These are phyloP conservation scores for Lecanicillium sp. DNA, from an alignment of 2,329 filamentous ascomycete genomes.

Conservation along the genomic window DNA sequence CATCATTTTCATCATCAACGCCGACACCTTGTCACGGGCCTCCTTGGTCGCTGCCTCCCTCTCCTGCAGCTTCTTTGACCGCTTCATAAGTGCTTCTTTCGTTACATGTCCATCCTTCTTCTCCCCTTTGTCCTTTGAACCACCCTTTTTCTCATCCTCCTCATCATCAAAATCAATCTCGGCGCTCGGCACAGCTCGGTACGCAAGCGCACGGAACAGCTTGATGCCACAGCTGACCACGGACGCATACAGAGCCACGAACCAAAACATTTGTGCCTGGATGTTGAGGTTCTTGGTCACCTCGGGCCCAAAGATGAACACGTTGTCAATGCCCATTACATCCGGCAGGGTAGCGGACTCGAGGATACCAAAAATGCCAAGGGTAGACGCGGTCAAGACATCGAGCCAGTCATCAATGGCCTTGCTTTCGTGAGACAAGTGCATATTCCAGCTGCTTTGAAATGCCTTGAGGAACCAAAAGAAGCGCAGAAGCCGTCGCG, in stretches of 20 bases:
- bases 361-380: constrained; percentile 59
- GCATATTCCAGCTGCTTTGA: constrained; percentile 36
- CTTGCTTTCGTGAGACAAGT: constrained; percentile 17
- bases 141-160: constrained; percentile 12
- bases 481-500: constrained; percentile 56
- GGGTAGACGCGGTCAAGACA: constrained; percentile 47
- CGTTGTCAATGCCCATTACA: constrained; percentile 30
- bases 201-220: constrained; percentile 27
- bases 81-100: constrained; percentile 20
- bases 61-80: constrained; percentile 25
- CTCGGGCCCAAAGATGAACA: constrained; percentile 45
- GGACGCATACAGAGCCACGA: constrained; percentile 49
- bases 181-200: constrained; percentile 24
- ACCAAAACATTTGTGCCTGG: constrained; percentile 64
- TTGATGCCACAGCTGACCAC: constrained; percentile 33
- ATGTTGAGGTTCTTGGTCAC: constrained; percentile 37
- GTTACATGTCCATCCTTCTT: constrained; percentile 11
- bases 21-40: constrained; percentile 19
- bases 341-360: constrained; percentile 57
- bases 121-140: constrained; percentile 2
- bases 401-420: constrained; percentile 39
- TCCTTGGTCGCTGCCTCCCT: constrained; percentile 21
- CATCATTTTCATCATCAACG: constrained; percentile 38
- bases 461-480: constrained; percentile 61
- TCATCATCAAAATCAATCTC: constrained; percentile 18